Evolutionary conservation across 306 rosid genomes (phyloP).

Genomic region (Adenanthera pavonina): DNA sequence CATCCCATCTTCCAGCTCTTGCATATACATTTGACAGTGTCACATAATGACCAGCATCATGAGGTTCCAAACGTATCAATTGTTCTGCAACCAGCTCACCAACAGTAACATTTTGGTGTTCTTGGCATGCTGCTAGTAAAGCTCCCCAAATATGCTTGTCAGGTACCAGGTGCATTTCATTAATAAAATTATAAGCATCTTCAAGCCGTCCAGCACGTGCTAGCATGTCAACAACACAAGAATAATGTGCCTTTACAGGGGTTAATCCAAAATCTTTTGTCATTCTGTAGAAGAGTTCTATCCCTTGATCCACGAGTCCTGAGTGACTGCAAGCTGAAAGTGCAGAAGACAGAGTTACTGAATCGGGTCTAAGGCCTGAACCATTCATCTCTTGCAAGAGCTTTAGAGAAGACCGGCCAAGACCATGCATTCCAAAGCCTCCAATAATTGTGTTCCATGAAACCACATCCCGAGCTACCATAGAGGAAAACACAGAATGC

Average conservation of each 20-base stretch:
- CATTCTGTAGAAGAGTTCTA: constrained; percentile 52
- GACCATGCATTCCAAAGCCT: constrained; percentile 59
- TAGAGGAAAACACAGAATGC: constrained; percentile 48
- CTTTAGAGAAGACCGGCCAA: constrained; percentile 48
- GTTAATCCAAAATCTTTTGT: constrained; percentile 44
- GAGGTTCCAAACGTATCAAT: constrained; percentile 52
- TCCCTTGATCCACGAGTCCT: constrained; percentile 58
- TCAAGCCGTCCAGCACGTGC: constrained; percentile 51
- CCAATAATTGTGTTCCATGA: constrained; percentile 61
- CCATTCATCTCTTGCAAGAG: constrained; percentile 52
- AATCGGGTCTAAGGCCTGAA: constrained; percentile 41
- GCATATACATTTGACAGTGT: constrained; percentile 57
- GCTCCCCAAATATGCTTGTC: constrained; percentile 61
- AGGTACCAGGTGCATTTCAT: constrained; percentile 46
- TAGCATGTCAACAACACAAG: constrained; percentile 59
- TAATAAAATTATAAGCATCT: constrained; percentile 54
- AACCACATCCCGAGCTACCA: constrained; percentile 48
- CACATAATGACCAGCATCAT: constrained; percentile 51
- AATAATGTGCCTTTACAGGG: constrained; percentile 52
- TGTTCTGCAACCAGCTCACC: constrained; percentile 54
- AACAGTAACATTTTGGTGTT: constrained; percentile 50
- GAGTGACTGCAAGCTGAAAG: constrained; percentile 64
- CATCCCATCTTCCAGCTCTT: constrained; percentile 58
- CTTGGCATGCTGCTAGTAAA: constrained; percentile 57
- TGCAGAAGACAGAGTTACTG: constrained; percentile 53